These are phyloP conservation scores for Arthrobotrys megalospora DNA, from an alignment of 2,329 filamentous ascomycete species.

Conservation along the genomic window DNA sequence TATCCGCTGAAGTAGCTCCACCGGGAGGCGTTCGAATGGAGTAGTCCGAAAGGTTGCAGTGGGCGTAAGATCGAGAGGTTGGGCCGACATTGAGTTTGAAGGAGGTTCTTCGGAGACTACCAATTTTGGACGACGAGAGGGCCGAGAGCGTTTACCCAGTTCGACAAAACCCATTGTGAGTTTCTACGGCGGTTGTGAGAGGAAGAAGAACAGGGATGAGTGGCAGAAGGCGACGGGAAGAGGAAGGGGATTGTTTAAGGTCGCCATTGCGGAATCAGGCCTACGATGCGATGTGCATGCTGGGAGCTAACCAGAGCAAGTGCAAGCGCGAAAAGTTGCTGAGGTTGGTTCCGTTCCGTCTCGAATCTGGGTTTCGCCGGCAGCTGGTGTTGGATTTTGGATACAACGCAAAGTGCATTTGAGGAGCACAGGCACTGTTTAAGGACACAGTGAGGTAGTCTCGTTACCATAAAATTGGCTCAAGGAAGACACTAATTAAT, in stretches of 20 bases:
- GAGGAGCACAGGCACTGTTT: not conserved
- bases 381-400: constrained; percentile 9
- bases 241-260: not conserved
- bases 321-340: constrained; percentile 21
- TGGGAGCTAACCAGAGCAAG: constrained; percentile 18
- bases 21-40: constrained; percentile 51
- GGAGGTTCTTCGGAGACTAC: constrained; percentile 4
- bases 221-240: not conserved
- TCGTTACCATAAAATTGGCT: too few species aligned
- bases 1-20: constrained; percentile 57
- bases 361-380: not conserved
- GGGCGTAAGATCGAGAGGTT: constrained; percentile 9
- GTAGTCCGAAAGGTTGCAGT: constrained; percentile 33
- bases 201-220: constrained; percentile 1
- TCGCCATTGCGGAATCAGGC: constrained; percentile 19
- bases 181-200: not conserved
- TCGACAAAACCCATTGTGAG: constrained; percentile 36
- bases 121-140: not conserved
- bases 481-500: too few species aligned
- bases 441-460: too few species aligned
- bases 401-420: not conserved
- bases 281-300: constrained; percentile 28
- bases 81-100: not conserved
- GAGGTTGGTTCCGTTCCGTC: constrained; percentile 7
- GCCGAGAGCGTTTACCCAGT: constrained; percentile 34